Evolutionary conservation across 1,284 basidiomycete genomes (phyloP).

Genomic region (Coriolopsis trogii): DNA sequence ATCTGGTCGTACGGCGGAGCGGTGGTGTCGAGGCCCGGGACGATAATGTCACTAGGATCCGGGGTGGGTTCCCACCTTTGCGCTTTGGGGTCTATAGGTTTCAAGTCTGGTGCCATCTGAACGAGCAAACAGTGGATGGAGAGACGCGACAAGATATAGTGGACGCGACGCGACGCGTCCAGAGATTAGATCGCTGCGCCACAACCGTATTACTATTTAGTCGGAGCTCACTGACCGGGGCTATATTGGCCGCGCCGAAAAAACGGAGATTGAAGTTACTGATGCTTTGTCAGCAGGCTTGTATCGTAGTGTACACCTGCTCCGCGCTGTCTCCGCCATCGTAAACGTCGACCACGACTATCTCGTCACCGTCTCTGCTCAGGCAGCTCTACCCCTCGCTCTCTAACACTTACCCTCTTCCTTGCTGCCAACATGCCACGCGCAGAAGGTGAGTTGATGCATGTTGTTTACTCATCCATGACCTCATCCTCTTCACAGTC

Average conservation of each 20-base stretch:
- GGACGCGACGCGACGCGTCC: constrained; percentile 20
- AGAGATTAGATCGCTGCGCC: constrained; percentile 17
- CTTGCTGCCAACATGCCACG: constrained; percentile 61
- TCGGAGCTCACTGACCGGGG: too few species aligned
- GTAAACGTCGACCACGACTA: background rate
- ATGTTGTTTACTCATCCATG: too few species aligned
- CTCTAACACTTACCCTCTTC: too few species aligned
- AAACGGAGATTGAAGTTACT: background rate
- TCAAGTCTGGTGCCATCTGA: constrained; percentile 23
- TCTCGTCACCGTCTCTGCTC: background rate
- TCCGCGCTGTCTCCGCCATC: background rate
- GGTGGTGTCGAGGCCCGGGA: constrained; percentile 76
- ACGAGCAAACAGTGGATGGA: background rate
- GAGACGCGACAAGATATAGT: constrained; percentile 10
- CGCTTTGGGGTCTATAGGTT: constrained; percentile 32
- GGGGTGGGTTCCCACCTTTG: constrained; percentile 66
- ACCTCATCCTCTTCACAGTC: constrained; percentile 44
- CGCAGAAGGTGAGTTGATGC: too few species aligned
- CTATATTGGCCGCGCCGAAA: too few species aligned
- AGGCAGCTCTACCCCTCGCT: background rate
- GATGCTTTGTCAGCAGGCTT: constrained; percentile 10
- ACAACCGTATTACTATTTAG: too few species aligned
- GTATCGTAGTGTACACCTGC: too few species aligned
- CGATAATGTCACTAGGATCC: constrained; percentile 63
- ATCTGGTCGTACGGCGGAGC: constrained; percentile 84